Evolutionary conservation across 768 basidiomycete genomes (phyloP).

Genomic region (Agrocybe pediades): DNA sequence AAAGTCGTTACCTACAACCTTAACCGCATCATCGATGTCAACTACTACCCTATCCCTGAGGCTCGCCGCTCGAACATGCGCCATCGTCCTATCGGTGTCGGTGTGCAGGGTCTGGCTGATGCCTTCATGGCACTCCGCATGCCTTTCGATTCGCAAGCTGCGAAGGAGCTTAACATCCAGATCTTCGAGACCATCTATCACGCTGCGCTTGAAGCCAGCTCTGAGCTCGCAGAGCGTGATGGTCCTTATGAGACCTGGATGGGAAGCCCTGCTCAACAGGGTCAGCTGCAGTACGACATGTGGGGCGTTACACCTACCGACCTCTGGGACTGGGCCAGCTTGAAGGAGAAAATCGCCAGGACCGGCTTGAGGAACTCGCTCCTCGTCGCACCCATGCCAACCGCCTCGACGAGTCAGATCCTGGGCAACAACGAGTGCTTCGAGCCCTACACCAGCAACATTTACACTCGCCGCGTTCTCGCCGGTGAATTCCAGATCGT

Average conservation of each 20-base stretch:
- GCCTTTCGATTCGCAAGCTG: constrained; percentile 91
- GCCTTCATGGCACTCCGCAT: constrained; percentile 96
- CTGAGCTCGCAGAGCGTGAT: constrained; percentile 77
- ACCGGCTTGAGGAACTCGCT: constrained; percentile 90
- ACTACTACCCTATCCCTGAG: constrained; percentile 94
- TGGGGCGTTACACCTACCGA: constrained; percentile 91
- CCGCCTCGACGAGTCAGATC: constrained; percentile 97
- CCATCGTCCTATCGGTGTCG: constrained; percentile 95
- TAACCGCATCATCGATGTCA: constrained; percentile 91
- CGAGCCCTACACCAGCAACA: constrained; percentile 98
- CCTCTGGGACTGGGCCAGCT: constrained; percentile 90
- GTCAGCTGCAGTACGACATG: constrained; percentile 90
- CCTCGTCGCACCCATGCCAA: constrained; percentile 96
- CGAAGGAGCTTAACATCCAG: constrained; percentile 86
- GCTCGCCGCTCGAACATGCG: constrained; percentile 94
- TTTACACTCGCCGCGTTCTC: constrained; percentile 98
- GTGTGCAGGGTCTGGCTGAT: constrained; percentile 97
- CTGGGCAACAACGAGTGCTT: constrained; percentile 99
- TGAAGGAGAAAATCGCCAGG: constrained; percentile 85
- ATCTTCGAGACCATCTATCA: constrained; percentile 99
- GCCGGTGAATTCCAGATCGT: constrained; percentile 99
- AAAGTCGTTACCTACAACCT: constrained; percentile 94
- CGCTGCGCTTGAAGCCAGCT: constrained; percentile 87
- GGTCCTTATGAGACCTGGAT: constrained; percentile 89
- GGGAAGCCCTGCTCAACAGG: constrained; percentile 88